These are phyloP conservation scores for Trypanosoma scelopori DNA, from an alignment of 208 protist genomes.

Conservation along the genomic window DNA sequence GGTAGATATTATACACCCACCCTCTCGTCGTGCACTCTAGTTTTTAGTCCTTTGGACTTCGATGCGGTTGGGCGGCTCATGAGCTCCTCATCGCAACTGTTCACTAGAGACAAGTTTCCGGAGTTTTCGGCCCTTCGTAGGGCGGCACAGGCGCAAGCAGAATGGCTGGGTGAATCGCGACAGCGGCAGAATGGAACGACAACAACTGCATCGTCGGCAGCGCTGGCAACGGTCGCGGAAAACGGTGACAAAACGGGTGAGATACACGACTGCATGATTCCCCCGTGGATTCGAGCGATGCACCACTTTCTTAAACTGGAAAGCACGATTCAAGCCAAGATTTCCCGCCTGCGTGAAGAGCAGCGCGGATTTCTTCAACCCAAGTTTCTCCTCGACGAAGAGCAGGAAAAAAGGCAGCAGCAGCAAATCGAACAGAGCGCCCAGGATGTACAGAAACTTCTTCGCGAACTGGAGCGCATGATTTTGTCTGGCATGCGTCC, in stretches of 20 bases:
- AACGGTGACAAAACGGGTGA: background rate
- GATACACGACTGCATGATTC: background rate
- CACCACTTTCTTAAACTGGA: conserved; percentile 52
- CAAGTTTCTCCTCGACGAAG: conserved; percentile 53
- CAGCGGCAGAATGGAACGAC: background rate
- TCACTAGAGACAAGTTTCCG: conserved; percentile 23
- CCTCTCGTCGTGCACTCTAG: no score
- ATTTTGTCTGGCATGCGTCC: conserved; percentile 48
- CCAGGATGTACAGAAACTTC: conserved; percentile 38
- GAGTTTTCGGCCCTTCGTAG: conserved; percentile 30
- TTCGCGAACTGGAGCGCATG: conserved; percentile 71
- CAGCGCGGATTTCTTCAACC: conserved; percentile 54
- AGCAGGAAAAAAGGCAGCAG: conserved; percentile 46
- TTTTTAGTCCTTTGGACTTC: background rate
- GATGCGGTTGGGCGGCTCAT: conserved; percentile 4
- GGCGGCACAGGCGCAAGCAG: conserved; percentile 18
- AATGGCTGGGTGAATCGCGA: conserved; percentile 17
- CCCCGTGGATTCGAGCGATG: conserved; percentile 51
- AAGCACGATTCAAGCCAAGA: conserved; percentile 27
- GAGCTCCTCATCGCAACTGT: conserved; percentile 2
- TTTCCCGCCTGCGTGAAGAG: conserved; percentile 40
- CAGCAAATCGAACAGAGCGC: conserved; percentile 40
- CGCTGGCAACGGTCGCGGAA: no score
- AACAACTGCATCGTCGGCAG: background rate
- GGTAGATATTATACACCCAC: no score